Base-by-base conservation (phyloP, 2,329 filamentous ascomycete genomes). In the Sclerotiophoma versabilis region DNA sequence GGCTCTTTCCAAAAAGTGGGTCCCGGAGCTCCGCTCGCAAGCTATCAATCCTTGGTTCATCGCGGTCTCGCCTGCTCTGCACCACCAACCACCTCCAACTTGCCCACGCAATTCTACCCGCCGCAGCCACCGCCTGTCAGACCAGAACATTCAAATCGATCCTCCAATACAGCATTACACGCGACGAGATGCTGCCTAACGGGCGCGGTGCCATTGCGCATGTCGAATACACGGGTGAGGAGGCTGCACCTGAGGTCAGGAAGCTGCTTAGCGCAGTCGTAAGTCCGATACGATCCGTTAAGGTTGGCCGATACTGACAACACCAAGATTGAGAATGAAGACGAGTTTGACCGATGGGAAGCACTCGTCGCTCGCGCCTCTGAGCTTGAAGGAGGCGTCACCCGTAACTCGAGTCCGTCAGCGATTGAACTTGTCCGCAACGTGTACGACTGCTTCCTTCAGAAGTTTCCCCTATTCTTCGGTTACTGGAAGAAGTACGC, bases 401-500 rank as follows among this genome's bases (percentile, higher is more conserved):
- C 96, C 74, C 90, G 95, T 66, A 99, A 99, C 78, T 98, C 95
- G 34, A 97, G 91, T 73, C 93, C 95, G 0, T 91, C 96, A 71
- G 91, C 95, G 23, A 92, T 99, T 66, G 88, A 92, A 17, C 88
- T 92, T 10, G 89, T 92, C 50, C 89, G 95, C 76, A 87, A 91
- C 75, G 86, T 91, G 59, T 98, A 96, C 80, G 93, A 99, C 75
- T 87, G 90, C 41, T 96, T 99, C 72, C 88, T 99, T 19, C 86
- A 91, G 57, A 97, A 96, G 72, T 99, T 97, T 63, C 95, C 95
- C 2, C 84, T 98, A 10, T 86, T 98, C 32, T 99, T 98, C 70
- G 95, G 93, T 46, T 99, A 98, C 80, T 99, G 95, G 95, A 98
- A 98, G 81, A 98, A 97, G 75, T 99, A 98, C 83, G 95, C 95